Percentiles rank a stretch among this genome's conserved stretches.
phyloP scores from a whole-genome alignment of 1,139 yeast species.

The Candida gigantensis region DNA sequence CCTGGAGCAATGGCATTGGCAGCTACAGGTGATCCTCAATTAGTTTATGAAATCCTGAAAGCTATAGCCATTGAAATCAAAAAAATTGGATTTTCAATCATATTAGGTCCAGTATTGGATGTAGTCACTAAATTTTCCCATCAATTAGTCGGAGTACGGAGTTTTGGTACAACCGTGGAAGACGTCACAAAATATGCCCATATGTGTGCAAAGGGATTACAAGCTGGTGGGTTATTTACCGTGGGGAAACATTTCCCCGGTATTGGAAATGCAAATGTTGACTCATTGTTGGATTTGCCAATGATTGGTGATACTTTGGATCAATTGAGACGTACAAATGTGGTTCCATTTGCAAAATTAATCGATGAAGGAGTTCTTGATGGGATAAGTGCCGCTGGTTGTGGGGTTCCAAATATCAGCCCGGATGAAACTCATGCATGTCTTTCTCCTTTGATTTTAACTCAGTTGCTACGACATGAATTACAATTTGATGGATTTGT shows the following conservation, averaged over 20 bases:
- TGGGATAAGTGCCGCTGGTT: conserved; percentile 65
- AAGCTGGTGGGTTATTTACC: conserved; percentile 56
- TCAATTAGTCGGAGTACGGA: conserved; percentile 61
- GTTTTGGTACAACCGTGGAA: conserved; percentile 63
- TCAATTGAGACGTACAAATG: conserved; percentile 53
- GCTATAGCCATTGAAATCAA: conserved; percentile 58
- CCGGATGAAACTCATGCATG: conserved; percentile 68
- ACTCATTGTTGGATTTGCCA: conserved; percentile 58
- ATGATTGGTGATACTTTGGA: conserved; percentile 59
- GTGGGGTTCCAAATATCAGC: conserved; percentile 65
- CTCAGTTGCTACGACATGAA: conserved; percentile 53
- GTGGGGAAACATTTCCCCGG: conserved; percentile 73
- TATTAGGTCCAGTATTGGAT: conserved; percentile 66
- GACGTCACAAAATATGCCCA: conserved; percentile 58
- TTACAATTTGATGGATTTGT: conserved; percentile 60
- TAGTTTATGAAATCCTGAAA: conserved; percentile 55
- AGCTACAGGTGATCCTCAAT: conserved; percentile 52
- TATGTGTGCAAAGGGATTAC: conserved; percentile 56
- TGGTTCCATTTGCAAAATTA: conserved; percentile 54
- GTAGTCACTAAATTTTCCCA: conserved; percentile 59
- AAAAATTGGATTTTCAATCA: conserved; percentile 57
- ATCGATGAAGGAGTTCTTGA: conserved; percentile 52
- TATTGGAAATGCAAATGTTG: conserved; percentile 63
- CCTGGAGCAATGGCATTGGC: conserved; percentile 70
- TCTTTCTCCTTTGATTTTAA: conserved; percentile 57